Evolutionary conservation across 345 rosid species (phyloP), one percentile per base, ranked within the genome.

Genomic region (Conringia planisiliqua): DNA sequence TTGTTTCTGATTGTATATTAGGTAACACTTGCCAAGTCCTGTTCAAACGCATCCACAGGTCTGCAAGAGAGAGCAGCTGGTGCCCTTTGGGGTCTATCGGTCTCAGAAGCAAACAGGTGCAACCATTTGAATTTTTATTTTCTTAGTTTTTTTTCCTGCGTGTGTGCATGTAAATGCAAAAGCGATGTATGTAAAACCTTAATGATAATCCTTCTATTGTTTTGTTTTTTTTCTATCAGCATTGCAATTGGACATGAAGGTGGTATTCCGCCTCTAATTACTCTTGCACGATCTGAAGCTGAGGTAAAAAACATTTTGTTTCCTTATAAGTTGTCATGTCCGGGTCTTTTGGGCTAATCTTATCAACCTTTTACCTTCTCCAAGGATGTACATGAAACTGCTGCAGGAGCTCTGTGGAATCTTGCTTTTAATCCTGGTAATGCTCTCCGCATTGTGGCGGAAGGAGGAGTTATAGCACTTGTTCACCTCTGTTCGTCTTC

Each of bases 51-150:
- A 73, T 86, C 96, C 36, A 86, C 88, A 40, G 92, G 90, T 83
- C 94, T 93, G 66, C 97, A 93, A 84, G 94, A 88, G 85, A 85
- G 96, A 81, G 98, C 89, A 33, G 98, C 98, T 20, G 98, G 98
- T 79, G 98, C 97, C 73, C 90, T 93, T 11, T 91, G 94, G 98
- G 97, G 94, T 68, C 80, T 93, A 76, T 88, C 98, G 1, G 92
- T 88, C 51, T 91, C 94, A 32, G 96, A 93, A 82, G 90, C 86
- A 69, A 88, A 88, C 71, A 89, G 94, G 98, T 93, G 73, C 73
- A 65, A 22, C 26, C 51, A 39, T 60, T 56, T 70, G 59, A 35
- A 35, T 75, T 22, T 60, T 27, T n/a, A n/a, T 4, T 60, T 39
- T 64, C n/a, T n/a, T n/a, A n/a, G n/a, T n/a, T n/a, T n/a, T n/a